Percentiles rank a stretch among this genome's conserved stretches.
phyloP scores from a whole-genome alignment of 2,329 filamentous ascomycete species.

The Botrytis fabae region DNA sequence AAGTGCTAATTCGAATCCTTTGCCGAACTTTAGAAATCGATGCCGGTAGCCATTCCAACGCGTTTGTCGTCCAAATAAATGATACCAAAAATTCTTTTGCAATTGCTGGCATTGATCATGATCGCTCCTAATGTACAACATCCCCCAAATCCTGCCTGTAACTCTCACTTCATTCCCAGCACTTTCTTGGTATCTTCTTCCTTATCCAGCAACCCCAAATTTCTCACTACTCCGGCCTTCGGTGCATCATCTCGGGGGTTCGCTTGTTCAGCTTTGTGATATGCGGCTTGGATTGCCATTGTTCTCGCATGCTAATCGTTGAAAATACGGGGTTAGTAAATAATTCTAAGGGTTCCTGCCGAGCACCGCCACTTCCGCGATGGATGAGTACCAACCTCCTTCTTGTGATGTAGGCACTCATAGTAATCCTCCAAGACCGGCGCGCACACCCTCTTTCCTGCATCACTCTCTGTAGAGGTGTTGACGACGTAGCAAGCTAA shows the following conservation, averaged over 20 bases:
- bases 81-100: background rate
- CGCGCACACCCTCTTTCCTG: slow-evolving; percentile 83
- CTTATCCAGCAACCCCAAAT: slow-evolving; percentile 78
- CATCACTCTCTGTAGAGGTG: slow-evolving; percentile 72
- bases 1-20: background rate
- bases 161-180: slow-evolving; percentile 40
- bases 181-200: slow-evolving; percentile 74
- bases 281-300: slow-evolving; percentile 76
- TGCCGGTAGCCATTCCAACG: background rate
- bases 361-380: background rate
- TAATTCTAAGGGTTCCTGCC: slow-evolving; percentile 1
- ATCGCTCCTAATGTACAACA: slow-evolving; percentile 38
- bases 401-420: slow-evolving; percentile 97
- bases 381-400: slow-evolving; percentile 70
- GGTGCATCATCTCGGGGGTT: slow-evolving; percentile 78
- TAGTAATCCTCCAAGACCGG: slow-evolving; percentile 94
- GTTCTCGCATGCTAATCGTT: slow-evolving; percentile 67
- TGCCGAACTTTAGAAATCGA: too few relatives aligned
- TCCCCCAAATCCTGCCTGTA: slow-evolving; percentile 18
- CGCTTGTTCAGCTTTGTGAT: slow-evolving; percentile 74
- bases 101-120: slow-evolving; percentile 18
- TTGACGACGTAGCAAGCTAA: slow-evolving; percentile 98
- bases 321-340: background rate
- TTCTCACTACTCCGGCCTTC: slow-evolving; percentile 82
- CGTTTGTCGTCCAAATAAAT: background rate